Evolutionary conservation across 1,139 yeast species (phyloP).

Genomic region (Geotrichum fermentans): DNA sequence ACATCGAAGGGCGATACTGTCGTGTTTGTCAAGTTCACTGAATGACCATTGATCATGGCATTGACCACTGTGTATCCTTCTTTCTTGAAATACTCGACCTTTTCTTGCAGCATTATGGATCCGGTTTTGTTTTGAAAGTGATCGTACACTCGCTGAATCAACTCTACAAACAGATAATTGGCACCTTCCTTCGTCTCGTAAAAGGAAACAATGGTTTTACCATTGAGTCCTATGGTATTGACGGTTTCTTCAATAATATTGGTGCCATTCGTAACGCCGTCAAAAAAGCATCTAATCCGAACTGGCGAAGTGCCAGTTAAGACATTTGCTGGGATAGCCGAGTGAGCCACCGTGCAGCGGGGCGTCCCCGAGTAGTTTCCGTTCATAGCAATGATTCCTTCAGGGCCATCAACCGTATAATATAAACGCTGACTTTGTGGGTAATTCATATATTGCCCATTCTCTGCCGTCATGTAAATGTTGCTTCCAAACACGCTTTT

Average conservation of each 20-base stretch:
- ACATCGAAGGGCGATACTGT: background rate
- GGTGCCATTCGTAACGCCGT: background rate
- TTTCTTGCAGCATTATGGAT: background rate
- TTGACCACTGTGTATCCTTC: conserved; percentile 1
- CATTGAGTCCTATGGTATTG: background rate
- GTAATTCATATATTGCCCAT: background rate
- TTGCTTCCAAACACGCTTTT: conserved; percentile 6
- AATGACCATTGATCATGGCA: background rate
- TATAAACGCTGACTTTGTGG: background rate
- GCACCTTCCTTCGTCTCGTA: conserved; percentile 3
- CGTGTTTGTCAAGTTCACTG: background rate
- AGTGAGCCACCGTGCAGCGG: conserved; percentile 5
- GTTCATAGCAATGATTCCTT: background rate
- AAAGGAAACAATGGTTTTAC: background rate
- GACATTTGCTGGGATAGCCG: background rate
- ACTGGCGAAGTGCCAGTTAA: background rate
- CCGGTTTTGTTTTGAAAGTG: background rate
- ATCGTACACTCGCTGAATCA: background rate
- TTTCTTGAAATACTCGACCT: background rate
- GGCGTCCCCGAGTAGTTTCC: background rate
- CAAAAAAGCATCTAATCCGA: background rate
- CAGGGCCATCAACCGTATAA: conserved; percentile 2
- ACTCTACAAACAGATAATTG: conserved; percentile 7
- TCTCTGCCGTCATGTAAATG: background rate
- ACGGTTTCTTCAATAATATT: background rate